phyloP scores from a whole-genome alignment of 139 green algal genomes.

The Chlorella vulgaris region DNA sequence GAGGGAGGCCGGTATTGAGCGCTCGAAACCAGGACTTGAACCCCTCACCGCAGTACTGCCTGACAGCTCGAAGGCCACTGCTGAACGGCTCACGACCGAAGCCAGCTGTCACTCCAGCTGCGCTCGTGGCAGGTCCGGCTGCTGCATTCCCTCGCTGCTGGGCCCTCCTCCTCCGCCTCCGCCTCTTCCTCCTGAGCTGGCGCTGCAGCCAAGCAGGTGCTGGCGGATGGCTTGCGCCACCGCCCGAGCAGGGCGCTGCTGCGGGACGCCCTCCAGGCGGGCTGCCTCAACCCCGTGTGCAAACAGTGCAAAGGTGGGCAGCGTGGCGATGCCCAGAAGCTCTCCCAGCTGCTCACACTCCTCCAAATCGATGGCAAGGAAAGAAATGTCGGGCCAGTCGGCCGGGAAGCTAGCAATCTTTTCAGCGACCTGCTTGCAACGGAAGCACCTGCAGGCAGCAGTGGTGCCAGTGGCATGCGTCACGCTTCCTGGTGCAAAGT shows the following conservation, averaged over 20 bases:
- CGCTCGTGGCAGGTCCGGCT: no score
- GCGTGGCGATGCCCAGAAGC: conserved; percentile 22
- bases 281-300: conserved; percentile 2
- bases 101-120: no score
- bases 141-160: no score
- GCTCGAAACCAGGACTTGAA: no score
- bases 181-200: neutral
- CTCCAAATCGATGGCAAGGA: conserved; percentile 26
- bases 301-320: conserved; percentile 41
- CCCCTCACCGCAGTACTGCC: no score
- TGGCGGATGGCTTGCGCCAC: conserved; percentile 31
- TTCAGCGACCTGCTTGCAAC: conserved; percentile 37
- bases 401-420: conserved; percentile 45
- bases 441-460: conserved; percentile 40
- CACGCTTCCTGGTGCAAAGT: no score
- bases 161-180: neutral
- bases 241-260: conserved; percentile 42
- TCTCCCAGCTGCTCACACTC: conserved; percentile 30
- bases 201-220: conserved; percentile 24
- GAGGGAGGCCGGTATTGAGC: neutral
- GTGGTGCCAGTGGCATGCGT: no score
- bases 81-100: no score
- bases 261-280: conserved; percentile 32
- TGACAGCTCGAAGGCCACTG: no score
- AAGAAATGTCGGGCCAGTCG: conserved; percentile 18